These are phyloP conservation scores for Aspergillus eucalypticola DNA, from an alignment of 2,329 filamentous ascomycete genomes.

Conservation along the genomic window DNA sequence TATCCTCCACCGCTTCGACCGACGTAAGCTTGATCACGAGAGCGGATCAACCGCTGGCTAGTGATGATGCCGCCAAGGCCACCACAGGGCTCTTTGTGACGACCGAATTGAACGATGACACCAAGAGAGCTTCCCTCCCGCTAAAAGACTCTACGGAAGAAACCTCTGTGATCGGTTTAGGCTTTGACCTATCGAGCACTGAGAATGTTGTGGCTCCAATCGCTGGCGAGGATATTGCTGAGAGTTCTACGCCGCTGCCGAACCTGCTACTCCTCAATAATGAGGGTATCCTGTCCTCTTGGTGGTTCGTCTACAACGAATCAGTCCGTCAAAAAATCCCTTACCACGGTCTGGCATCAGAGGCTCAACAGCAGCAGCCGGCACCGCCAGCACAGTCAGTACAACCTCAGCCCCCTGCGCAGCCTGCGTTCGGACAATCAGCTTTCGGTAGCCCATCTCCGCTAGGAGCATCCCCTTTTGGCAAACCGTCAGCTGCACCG, in stretches of 20 bases:
- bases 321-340: conserved; percentile 73
- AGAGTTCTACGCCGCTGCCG: conserved; percentile 78
- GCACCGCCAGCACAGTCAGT: conserved; percentile 17
- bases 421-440: conserved; percentile 31
- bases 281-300: conserved; percentile 78
- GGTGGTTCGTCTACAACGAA: conserved; percentile 91
- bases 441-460: conserved; percentile 27
- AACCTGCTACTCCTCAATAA: conserved; percentile 84
- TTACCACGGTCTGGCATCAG: conserved; percentile 68
- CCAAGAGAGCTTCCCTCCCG: conserved; percentile 77
- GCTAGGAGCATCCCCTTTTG: conserved; percentile 30
- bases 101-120: conserved; percentile 60
- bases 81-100: conserved; percentile 68
- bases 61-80: conserved; percentile 58
- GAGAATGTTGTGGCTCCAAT: conserved; percentile 79
- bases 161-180: conserved; percentile 75
- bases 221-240: conserved; percentile 71
- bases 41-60: conserved; percentile 67
- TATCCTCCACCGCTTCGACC: conserved; percentile 76
- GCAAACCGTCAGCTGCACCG: conserved; percentile 27
- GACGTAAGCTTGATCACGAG: conserved; percentile 78
- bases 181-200: conserved; percentile 78
- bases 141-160: conserved; percentile 66
- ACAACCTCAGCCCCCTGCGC: conserved; percentile 18
- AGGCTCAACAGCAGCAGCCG: conserved; percentile 18